Evolutionary conservation across 2,329 filamentous ascomycete genomes (phyloP).

Genomic region (Purpureocillium takamizusanense): DNA sequence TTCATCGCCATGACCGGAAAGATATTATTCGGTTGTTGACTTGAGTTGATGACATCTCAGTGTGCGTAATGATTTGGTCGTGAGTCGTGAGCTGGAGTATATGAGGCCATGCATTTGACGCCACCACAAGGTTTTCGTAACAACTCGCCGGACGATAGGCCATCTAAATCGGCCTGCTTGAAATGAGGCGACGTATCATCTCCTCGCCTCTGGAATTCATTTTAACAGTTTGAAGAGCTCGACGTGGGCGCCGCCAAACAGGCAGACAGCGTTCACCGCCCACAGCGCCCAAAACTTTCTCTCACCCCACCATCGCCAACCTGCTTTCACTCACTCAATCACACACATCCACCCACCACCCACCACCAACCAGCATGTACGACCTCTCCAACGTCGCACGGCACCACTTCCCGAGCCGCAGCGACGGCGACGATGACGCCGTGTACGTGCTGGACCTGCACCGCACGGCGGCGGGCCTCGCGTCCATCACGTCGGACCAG

Average conservation of each 20-base stretch:
- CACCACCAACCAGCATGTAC: conserved; percentile 17
- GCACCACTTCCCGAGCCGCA: conserved; percentile 17
- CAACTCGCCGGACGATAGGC: too few species aligned
- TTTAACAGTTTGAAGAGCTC: too few species aligned
- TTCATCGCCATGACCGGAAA: not conserved
- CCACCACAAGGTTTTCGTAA: not conserved
- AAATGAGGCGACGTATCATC: too few species aligned
- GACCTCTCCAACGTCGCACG: conserved; percentile 21
- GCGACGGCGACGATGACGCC: conserved; percentile 25
- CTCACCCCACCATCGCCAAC: too few species aligned
- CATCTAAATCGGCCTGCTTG: too few species aligned
- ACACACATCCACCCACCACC: not conserved
- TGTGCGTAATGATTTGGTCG: too few species aligned
- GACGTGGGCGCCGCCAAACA: too few species aligned
- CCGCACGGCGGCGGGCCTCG: conserved; percentile 41
- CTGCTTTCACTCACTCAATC: not conserved
- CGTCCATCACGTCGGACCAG: conserved; percentile 62
- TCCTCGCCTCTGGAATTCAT: too few species aligned
- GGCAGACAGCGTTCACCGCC: too few species aligned
- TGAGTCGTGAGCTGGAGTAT: not conserved
- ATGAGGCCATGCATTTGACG: not conserved
- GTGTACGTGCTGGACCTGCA: conserved; percentile 52
- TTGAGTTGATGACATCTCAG: not conserved
- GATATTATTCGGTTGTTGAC: not conserved
- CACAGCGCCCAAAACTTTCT: too few species aligned